Evolutionary conservation across 805 yeast species (phyloP).

Genomic region (Ogataea nitratoaversa): DNA sequence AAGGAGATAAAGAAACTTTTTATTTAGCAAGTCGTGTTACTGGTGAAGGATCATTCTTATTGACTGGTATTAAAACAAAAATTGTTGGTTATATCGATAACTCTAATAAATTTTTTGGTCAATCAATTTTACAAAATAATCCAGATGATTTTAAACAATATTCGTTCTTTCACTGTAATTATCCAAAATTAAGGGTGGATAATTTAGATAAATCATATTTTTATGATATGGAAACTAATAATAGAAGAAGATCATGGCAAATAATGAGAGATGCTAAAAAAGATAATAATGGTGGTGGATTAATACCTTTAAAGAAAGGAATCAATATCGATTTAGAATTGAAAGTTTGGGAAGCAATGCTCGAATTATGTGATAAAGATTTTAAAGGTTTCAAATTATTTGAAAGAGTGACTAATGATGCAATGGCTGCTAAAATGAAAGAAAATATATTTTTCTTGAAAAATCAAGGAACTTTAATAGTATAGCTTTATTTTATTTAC

Average conservation of each 20-base stretch:
- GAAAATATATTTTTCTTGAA: conserved; percentile 16
- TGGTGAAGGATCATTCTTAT: conserved; percentile 24
- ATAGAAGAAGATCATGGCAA: conserved; percentile 24
- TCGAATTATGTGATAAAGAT: conserved; percentile 19
- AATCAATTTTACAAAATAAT: conserved; percentile 28
- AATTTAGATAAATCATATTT: conserved; percentile 17
- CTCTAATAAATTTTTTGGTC: conserved; percentile 24
- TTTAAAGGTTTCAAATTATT: conserved; percentile 26
- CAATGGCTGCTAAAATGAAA: conserved; percentile 20
- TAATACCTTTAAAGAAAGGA: conserved; percentile 14
- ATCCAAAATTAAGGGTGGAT: conserved; percentile 27
- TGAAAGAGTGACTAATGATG: conserved; percentile 22
- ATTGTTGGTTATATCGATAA: conserved; percentile 27
- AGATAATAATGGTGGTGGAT: conserved; percentile 22
- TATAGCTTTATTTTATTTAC: conserved; percentile 1
- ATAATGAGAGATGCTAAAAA: conserved; percentile 28
- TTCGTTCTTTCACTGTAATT: conserved; percentile 30
- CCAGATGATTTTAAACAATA: conserved; percentile 22
- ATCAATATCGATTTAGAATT: conserved; percentile 25
- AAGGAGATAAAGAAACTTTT: conserved; percentile 79
- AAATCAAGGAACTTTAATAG: conserved; percentile 12
- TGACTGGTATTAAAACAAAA: conserved; percentile 28
- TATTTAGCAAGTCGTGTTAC: conserved; percentile 58
- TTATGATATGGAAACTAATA: conserved; percentile 13
- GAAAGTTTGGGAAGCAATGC: conserved; percentile 23